Percentiles rank a stretch among this genome's conserved stretches.
phyloP scores from a whole-genome alignment of 306 rosid genomes.

The Hippophae rhamnoides region DNA sequence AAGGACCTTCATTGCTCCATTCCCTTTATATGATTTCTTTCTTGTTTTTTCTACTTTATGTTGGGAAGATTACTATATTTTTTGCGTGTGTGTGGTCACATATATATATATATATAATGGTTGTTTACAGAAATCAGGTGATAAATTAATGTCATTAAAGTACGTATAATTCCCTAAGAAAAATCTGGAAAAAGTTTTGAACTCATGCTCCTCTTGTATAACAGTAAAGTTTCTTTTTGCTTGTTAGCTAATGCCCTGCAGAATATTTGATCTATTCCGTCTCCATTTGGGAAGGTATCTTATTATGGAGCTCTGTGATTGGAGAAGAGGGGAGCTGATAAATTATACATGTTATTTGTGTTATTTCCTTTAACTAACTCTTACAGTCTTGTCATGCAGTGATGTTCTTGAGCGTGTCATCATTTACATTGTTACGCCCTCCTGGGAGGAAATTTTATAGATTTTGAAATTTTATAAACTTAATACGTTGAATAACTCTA shows the following conservation, averaged over 20 bases:
- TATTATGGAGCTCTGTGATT: neutral
- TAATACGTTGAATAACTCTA: neutral
- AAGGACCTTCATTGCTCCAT: no score
- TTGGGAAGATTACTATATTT: no score
- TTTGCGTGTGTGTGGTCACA: neutral
- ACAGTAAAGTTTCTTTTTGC: constrained; percentile 4
- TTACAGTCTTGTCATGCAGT: constrained; percentile 9
- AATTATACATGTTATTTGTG: neutral
- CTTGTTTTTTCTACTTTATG: no score
- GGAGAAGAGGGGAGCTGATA: constrained; percentile 7
- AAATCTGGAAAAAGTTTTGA: constrained; percentile 1
- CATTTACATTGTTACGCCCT: neutral
- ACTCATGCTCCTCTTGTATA: constrained; percentile 7
- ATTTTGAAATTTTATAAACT: neutral
- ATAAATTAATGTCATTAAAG: constrained; percentile 20
- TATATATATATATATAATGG: constrained; percentile 31
- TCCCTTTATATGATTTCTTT: no score
- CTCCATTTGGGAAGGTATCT: neutral
- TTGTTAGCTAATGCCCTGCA: neutral
- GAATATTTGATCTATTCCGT: neutral
- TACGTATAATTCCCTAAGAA: constrained; percentile 24
- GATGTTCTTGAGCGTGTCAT: constrained; percentile 1
- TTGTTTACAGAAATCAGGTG: constrained; percentile 26
- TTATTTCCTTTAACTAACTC: neutral
- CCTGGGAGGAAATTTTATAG: neutral